Conservation (phyloP, 177 flowering plant species). For the Tripterygium wilfordii region DNA sequence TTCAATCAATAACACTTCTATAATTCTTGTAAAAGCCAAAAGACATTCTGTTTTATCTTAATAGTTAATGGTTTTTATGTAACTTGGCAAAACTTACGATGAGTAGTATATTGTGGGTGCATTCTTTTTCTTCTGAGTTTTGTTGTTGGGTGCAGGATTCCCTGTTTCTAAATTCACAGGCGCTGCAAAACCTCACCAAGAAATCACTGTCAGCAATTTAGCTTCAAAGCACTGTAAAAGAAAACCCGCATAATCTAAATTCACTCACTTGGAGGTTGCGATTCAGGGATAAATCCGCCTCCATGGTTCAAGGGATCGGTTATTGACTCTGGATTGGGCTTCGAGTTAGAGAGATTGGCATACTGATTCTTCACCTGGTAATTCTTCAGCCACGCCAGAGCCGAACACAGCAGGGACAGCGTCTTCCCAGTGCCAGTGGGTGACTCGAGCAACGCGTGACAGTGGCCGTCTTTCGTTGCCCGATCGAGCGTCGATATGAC, state of each 20-base stretch:
- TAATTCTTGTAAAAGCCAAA: too few species aligned
- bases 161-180: slow-evolving; percentile 25
- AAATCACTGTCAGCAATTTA: too few species aligned
- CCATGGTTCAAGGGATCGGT: slow-evolving; percentile 68
- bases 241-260: background rate
- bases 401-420: slow-evolving; percentile 87
- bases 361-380: slow-evolving; percentile 25
- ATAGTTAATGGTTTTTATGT: background rate
- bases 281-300: slow-evolving; percentile 83
- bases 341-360: slow-evolving; percentile 27
- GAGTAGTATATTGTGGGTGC: slow-evolving; percentile 71
- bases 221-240: background rate
- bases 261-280: slow-evolving; percentile 54
- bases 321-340: slow-evolving; percentile 46
- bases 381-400: slow-evolving; percentile 85
- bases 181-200: slow-evolving; percentile 16
- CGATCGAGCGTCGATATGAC: slow-evolving; percentile 90
- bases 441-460: slow-evolving; percentile 91
- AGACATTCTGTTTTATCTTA: too few species aligned
- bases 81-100: slow-evolving; percentile 48
- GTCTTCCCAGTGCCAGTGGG: slow-evolving; percentile 98
- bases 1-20: background rate
- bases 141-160: slow-evolving; percentile 25
- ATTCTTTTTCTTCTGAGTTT: slow-evolving; percentile 34
- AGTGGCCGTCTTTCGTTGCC: slow-evolving; percentile 71